Base-by-base conservation (phyloP, 2,329 filamentous ascomycete genomes). In the Trichoderma polysporum region DNA sequence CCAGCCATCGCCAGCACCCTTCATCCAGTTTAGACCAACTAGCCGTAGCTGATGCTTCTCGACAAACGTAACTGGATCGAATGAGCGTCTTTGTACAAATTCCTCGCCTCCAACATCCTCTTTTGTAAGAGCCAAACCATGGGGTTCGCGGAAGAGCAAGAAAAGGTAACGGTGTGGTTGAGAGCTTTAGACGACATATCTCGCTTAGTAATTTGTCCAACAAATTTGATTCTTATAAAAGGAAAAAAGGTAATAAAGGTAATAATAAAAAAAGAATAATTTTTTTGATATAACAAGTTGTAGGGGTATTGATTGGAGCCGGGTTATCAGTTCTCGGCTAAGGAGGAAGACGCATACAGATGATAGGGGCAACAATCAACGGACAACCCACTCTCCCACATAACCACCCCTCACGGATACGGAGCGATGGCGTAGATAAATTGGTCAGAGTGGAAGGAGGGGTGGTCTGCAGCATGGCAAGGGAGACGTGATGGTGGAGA, bases 151-250 rank as follows among this genome's bases (percentile, higher is more conserved):
- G 70, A 79, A 83, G 13, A 83, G 73, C 1, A 83, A 74, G 68
- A 83, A 82, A 4, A 83, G 69, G 68, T 84, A 83, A 9, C 81
- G 75, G 59, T 83, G 81, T n/a, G 82, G 82, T 68, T 79, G 78
- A 1, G 81, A 83, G n/a, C 81, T 83, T 35, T 29, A 35, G 37
- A 50, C 19, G 13, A 37, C 22, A 52, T 45, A 4, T 52, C 33
- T 65, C 9, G 50, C 39, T 56, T 54, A 45, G 37, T 45, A 41
- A 63, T 15, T 41, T 19, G n/a, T 41, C 45, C 22, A 15, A 53
- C 22, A 39, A 52, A 39, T 33, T 13, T 27, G 4, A 7, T 56
- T 56, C 27, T n/a, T 17, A 29, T 3, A 35, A 17, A 19, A 13
- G 5, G 9, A 58, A 45, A n/a, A 25, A 33, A n/a, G 12, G 17